Evolutionary conservation across 192 early-diverging fungal species (phyloP), one percentile per base, ranked within the genome.

Genomic region (Mortierella antarctica): DNA sequence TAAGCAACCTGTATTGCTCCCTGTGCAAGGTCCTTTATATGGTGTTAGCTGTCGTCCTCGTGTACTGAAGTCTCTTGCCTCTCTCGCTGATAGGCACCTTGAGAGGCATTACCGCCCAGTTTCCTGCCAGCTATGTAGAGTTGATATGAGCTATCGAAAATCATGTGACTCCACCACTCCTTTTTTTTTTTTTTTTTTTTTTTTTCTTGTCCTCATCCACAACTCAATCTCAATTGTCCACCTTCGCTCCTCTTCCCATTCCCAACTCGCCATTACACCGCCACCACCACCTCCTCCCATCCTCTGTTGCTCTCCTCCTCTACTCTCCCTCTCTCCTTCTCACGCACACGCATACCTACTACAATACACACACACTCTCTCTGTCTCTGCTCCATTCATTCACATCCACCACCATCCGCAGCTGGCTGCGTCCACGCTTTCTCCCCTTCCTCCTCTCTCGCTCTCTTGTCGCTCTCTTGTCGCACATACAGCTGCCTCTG

Each of bases 71-170:
- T 2, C 1, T 54, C 40, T 18, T 58, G 14, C n/a, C 18, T 21
- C 6, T 52, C 47, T 12, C 67, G n/a, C 40, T 51, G 60, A 61
- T 72, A 87, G 86, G 86, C 14, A 84, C 68, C 23, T 58, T 85
- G 17, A 62, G 77, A 17, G 87, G 87, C 58, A 44, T 67, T 4
- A 79, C 73, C 5, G 87, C 85, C 12, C 83, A 84, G 39, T 88
- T 88, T 57, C 87, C 87, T 20, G 85, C 84, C 7, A 88, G 83
- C 50, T 88, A 88, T 74, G 86, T 87, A 5, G 67, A 81, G 80
- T 57, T 46, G 57, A 63, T 76, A 5, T 71, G 49, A 59, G 54
- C 54, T 13, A 13, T 7, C n/a, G n/a, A 6, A 7, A 20, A 61
- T 21, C 20, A 20, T 59, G 63, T 53, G 31, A 48, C 53, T 53